Base-by-base conservation (phyloP, 805 yeast species). In the Wickerhamiella musiphila region DNA sequence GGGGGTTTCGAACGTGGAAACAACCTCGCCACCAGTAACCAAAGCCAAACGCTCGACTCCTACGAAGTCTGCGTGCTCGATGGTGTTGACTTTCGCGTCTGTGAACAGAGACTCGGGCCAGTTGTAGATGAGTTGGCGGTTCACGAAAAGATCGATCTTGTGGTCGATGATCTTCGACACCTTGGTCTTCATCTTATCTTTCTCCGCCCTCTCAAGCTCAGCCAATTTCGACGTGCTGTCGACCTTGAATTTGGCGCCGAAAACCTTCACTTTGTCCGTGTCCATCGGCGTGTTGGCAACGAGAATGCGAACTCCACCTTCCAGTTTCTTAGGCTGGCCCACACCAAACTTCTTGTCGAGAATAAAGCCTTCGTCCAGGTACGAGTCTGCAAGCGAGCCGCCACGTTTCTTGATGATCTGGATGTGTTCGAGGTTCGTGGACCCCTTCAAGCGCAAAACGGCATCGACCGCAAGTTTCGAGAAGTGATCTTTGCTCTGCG, bases 11-110 rank as follows among this genome's bases (percentile, higher is more conserved):
- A 90, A 90, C 2, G 96, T 86, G 6, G 96, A 83, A 2, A 75
- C 94, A 33, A 90, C 95, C 63, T 90, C 96, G 51, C 94, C 98
- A 32, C 98, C 98, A 9, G 96, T 84, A 20, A 83, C 98, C 25
- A 86, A 63, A 2, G 98, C 94, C 44, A 90, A 68, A 53, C 96
- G 73, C 62, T 90, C 98, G 34, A 90, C 81, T 49, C 96, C 99
- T 49, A 81, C 96, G 47, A 90, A 90, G 56, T 90, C 98, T 11
- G 98, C 96, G 52, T 90, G 98, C 57, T 90, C 98, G 41, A 90
- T 82, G 15, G 94, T 73, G 56, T 81, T 84, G 47, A 90, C 78
- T 34, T 73, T 71, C 26, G 82, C 58, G 45, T 86, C 98, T 5
- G 93, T 68, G 49, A 90, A 79, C 44, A 90, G 65, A 57, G 81